Base-by-base conservation (phyloP, 83 land plant species). In the Picea abies region DNA sequence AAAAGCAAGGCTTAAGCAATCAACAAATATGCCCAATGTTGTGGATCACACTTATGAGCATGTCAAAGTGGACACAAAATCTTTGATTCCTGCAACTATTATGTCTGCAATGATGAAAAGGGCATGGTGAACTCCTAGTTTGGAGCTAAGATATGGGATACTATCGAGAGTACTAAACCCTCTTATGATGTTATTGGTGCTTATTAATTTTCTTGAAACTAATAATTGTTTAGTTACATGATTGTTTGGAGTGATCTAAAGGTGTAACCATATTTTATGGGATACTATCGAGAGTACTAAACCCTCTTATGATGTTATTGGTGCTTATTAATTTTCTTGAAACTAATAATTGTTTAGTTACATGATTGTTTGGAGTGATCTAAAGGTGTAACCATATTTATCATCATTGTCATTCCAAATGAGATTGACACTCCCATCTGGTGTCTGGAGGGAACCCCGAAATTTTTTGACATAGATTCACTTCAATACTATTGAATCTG, bases 1-100 rank as follows among this genome's bases (percentile, higher is more conserved):
- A 73, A 87, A 92, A 56, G 62, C 79, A 39, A 88, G 99, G 2
- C 63, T 96, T 17, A 89, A 91, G 71, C 80, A 83, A 23, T 62
- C 72, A 35, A 84, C 87, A n/a, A 65, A 47, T 22, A 44, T 52
- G 32, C 29, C 58, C 2, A 76, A 32, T 37, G 44, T 37, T 32
- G 75, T 19, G 12, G 25, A 26, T 29, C 19, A 23, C 25, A 35
- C 60, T 56, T 76, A 26, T 19, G 41, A 5, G 20, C 19, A 10
- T 49, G 26, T 56, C 20, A 76, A 76, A 15, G 32, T 25, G 4
- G 79, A 47, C 47, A 6, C 29, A 23, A 10, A 76, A 76, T 22
- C 61, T 49, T 11, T 44, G 79, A 56, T 16, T 47, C 32, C 61
- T 52, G 17, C 29, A n/a, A 25, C 22, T n/a, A n/a, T n/a, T 23